Base-by-base conservation (phyloP, 108 stramenopile species). In the Schizochytrium sp. region DNA sequence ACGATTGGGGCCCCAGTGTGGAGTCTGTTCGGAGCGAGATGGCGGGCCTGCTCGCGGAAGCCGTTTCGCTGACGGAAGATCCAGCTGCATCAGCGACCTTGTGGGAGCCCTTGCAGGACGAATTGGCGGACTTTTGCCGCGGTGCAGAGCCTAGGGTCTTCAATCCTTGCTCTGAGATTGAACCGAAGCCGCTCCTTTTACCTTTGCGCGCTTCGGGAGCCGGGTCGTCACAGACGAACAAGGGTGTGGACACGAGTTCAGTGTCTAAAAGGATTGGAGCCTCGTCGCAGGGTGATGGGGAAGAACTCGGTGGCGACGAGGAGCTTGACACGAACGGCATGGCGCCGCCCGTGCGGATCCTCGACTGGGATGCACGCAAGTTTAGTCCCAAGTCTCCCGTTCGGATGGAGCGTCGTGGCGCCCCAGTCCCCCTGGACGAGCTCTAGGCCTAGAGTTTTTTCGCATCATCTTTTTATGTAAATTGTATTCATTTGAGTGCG, bases 381-480 rank as follows among this genome's bases (percentile, higher is more conserved):
- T 83, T 53, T 83, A 83, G 76, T 53, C 76, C 76, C n/a, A 83
- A 83, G 51, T 25, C n/a, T 10, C 76, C 76, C 16, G 43, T 83
- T 53, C 51, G 43, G 1, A 34, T 34, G 6, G 76, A 83, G 76
- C 12, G 76, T 6, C 76, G 12, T 23, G 51, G 76, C 76, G 23
- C 76, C 18, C 45, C 6, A 0, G 28, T 83, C 28, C 23, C 45
- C 1, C n/a, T 83, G 10, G 76, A 83, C 28, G 19, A 10, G 21
- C 12, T 69, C 21, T 69, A 63, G 34, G 34, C 8, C 55, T 5
- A 14, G 55, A 8, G 55, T 1, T 2, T 16, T 8, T 0, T 8
- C 55, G 55, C 14, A 57, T 16, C 14, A 57, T 57, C 55, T 34
- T 34, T 2, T 34, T 34, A 34, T 34, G 34, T 34, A 34, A 34